phyloP scores from a whole-genome alignment of 768 basidiomycete species.

The Leccinum uliginosum region DNA sequence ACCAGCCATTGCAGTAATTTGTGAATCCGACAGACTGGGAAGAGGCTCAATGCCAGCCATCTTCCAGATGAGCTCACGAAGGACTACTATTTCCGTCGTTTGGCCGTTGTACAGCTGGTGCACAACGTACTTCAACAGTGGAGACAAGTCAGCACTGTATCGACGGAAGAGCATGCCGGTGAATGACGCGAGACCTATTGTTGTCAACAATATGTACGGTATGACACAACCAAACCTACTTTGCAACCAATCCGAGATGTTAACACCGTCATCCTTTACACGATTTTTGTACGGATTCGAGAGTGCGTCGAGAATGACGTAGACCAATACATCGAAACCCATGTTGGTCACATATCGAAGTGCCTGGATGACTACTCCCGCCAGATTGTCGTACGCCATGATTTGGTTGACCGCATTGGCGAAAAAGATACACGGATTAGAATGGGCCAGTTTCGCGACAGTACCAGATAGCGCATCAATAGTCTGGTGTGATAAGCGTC shows the following conservation, averaged over 20 bases:
- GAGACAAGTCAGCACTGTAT: constrained; percentile 78
- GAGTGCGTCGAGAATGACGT: constrained; percentile 80
- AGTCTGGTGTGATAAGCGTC: constrained; percentile 80
- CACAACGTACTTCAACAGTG: constrained; percentile 84
- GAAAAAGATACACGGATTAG: constrained; percentile 92
- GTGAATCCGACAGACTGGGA: constrained; percentile 82
- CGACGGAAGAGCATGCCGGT: constrained; percentile 88
- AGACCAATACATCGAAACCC: constrained; percentile 92
- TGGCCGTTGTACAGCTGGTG: constrained; percentile 84
- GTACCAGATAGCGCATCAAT: constrained; percentile 81
- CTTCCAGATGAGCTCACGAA: constrained; percentile 91
- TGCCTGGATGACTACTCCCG: constrained; percentile 84
- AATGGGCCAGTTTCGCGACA: constrained; percentile 90
- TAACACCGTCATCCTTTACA: constrained; percentile 90
- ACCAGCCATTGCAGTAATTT: constrained; percentile 87
- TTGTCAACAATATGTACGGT: constrained; percentile 17
- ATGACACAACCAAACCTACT: constrained; percentile 51
- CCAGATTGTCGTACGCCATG: constrained; percentile 94
- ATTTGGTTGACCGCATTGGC: constrained; percentile 86
- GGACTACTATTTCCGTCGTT: constrained; percentile 82
- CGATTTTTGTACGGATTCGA: constrained; percentile 77
- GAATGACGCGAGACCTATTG: constrained; percentile 83
- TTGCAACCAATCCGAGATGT: constrained; percentile 86
- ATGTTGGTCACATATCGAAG: constrained; percentile 86
- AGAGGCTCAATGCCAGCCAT: constrained; percentile 94